Percentiles rank a stretch among this genome's conserved stretches.
These are phyloP conservation scores for Jamesozyma gamospora DNA, from an alignment of 805 yeast species.

Conservation along the genomic window DNA sequence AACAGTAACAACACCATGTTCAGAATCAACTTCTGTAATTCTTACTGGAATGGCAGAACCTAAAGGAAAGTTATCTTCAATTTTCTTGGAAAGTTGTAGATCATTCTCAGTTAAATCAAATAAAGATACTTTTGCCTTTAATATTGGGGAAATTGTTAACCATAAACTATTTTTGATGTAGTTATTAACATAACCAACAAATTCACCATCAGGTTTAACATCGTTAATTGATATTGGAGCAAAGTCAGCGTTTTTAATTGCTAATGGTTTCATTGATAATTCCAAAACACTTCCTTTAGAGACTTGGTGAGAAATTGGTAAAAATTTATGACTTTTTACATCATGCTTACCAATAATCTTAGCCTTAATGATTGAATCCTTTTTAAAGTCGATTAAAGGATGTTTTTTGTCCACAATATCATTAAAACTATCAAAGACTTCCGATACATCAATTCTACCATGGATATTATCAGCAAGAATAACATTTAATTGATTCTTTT, in stretches of 20 bases:
- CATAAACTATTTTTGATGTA: constrained; percentile 49
- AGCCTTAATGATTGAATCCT: constrained; percentile 49
- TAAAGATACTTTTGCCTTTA: constrained; percentile 56
- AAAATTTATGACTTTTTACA: constrained; percentile 52
- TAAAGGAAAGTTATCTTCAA: constrained; percentile 53
- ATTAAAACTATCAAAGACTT: constrained; percentile 44
- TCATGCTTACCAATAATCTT: constrained; percentile 72
- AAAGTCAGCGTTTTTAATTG: constrained; percentile 20
- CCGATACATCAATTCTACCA: constrained; percentile 72
- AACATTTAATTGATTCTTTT: constrained; percentile 65
- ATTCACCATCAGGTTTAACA: constrained; percentile 40
- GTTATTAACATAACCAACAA: constrained; percentile 58
- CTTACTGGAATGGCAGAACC: constrained; percentile 59
- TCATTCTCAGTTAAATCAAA: constrained; percentile 52
- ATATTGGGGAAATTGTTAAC: constrained; percentile 58
- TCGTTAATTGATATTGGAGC: constrained; percentile 33
- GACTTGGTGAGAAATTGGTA: constrained; percentile 52
- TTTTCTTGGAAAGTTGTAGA: constrained; percentile 35
- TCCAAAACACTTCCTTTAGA: constrained; percentile 53
- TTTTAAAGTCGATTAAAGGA: constrained; percentile 51
- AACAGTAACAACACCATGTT: constrained; percentile 41
- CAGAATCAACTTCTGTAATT: constrained; percentile 45
- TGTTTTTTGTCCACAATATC: constrained; percentile 48
- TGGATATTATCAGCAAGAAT: constrained; percentile 65
- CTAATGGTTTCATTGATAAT: constrained; percentile 44